Percentiles rank a stretch among this genome's conserved stretches.
phyloP scores from a whole-genome alignment of 331 rosid species.

The Stylosanthes scabra region DNA sequence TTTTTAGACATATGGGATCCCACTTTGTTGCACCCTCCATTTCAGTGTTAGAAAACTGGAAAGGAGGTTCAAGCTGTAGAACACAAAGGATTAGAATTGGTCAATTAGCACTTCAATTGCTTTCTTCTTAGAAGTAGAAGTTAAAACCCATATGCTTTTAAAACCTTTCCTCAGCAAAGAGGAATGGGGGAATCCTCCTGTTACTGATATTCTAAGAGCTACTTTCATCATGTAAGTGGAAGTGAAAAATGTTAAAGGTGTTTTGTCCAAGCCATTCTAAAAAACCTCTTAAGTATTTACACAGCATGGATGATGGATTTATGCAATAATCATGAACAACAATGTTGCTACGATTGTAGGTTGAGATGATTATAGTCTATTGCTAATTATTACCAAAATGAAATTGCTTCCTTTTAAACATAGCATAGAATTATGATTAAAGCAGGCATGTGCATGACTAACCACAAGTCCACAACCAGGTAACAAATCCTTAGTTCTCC shows the following conservation, averaged over 20 bases:
- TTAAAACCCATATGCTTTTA: neutral
- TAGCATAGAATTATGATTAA: neutral
- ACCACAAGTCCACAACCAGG: neutral
- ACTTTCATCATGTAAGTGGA: neutral
- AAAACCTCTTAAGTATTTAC: neutral
- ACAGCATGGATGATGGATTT: conserved; percentile 4
- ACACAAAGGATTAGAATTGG: conserved; percentile 28
- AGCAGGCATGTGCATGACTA: neutral
- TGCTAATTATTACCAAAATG: neutral
- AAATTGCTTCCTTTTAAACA: neutral
- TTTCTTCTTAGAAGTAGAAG: conserved; percentile 14
- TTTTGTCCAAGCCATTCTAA: conserved; percentile 18
- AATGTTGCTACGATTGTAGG: neutral
- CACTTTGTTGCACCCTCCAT: conserved; percentile 96
- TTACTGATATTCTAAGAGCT: conserved; percentile 23
- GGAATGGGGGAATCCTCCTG: neutral
- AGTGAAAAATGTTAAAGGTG: conserved; percentile 18
- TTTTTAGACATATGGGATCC: conserved; percentile 70
- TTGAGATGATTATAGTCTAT: conserved; percentile 16
- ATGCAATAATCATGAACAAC: conserved; percentile 14
- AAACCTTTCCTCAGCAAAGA: neutral
- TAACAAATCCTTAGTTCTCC: neutral
- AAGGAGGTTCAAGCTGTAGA: conserved; percentile 57
- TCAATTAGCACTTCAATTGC: conserved; percentile 24
- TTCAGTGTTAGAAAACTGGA: conserved; percentile 62